Conservation (phyloP, 2,329 filamentous ascomycete species). For the Talaromyces sp. region DNA sequence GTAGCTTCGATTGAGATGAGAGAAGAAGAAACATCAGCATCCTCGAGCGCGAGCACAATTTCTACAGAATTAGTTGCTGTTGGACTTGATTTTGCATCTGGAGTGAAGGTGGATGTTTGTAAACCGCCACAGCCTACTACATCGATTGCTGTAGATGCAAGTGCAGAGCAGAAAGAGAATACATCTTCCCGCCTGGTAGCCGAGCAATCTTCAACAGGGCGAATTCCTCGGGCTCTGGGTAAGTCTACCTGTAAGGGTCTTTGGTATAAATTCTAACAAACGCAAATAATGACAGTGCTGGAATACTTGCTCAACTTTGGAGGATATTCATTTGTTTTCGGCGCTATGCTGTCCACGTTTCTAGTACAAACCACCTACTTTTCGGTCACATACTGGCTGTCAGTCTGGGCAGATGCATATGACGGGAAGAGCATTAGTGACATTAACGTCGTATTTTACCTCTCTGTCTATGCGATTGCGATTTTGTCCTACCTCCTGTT, state of each 20-base stretch:
- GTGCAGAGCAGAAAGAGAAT: constrained; percentile 6
- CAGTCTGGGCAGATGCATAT: constrained; percentile 23
- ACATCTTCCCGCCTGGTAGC: constrained; percentile 13
- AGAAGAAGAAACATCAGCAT: constrained; percentile 1
- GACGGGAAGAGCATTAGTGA: constrained; percentile 6
- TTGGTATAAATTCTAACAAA: background rate
- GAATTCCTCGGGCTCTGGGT: constrained; percentile 21
- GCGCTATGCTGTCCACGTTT: constrained; percentile 16
- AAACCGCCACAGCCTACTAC: background rate
- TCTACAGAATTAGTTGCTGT: background rate
- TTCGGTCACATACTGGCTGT: constrained; percentile 24
- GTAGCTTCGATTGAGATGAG: constrained; percentile 13
- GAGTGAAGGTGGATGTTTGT: background rate
- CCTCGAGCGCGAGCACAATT: constrained; percentile 4
- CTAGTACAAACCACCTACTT: constrained; percentile 22
- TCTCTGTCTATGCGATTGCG: constrained; percentile 48
- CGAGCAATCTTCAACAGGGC: constrained; percentile 19
- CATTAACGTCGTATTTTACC: constrained; percentile 38
- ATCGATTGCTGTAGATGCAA: background rate
- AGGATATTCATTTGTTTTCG: constrained; percentile 17
- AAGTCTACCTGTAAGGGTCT: constrained; percentile 3
- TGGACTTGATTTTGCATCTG: background rate
- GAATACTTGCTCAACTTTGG: constrained; percentile 23
- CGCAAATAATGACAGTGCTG: constrained; percentile 8
- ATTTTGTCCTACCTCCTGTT: constrained; percentile 30